phyloP scores from a whole-genome alignment of 371 early-diverging fungal genomes.

The Zopfochytrium polystomum region DNA sequence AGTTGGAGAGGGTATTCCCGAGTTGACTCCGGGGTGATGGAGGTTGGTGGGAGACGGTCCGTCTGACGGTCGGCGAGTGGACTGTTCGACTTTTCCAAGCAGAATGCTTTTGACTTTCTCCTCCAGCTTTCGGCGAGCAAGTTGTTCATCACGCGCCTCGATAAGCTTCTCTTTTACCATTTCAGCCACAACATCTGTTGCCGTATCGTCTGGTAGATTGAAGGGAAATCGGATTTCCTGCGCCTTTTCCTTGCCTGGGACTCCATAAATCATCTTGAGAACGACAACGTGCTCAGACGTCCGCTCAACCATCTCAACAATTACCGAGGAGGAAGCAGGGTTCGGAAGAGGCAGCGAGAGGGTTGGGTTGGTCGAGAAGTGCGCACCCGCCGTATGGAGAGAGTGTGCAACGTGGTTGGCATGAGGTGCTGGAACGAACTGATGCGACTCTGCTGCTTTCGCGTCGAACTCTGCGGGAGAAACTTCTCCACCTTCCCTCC shows the following conservation, averaged over 20 bases:
- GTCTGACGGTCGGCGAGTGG: too few species aligned
- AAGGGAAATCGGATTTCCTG: constrained; percentile 72
- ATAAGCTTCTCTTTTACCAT: constrained; percentile 50
- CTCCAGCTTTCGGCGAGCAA: constrained; percentile 42
- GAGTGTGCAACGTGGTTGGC: too few species aligned
- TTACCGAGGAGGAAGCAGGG: constrained; percentile 8
- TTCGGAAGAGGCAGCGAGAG: neutral
- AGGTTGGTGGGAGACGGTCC: too few species aligned
- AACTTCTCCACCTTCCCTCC: too few species aligned
- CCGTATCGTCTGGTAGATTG: constrained; percentile 64
- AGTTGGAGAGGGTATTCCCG: too few species aligned
- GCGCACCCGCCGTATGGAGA: neutral
- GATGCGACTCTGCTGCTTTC: too few species aligned
- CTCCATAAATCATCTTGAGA: constrained; percentile 42
- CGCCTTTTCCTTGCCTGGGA: constrained; percentile 1
- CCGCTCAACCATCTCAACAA: constrained; percentile 31
- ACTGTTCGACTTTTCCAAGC: too few species aligned
- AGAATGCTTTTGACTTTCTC: constrained; percentile 33
- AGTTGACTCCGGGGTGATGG: too few species aligned
- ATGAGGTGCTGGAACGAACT: too few species aligned
- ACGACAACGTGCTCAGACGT: constrained; percentile 21
- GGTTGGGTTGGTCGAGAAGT: neutral
- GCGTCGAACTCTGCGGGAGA: too few species aligned
- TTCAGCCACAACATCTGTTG: constrained; percentile 63
- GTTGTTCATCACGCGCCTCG: constrained; percentile 36